phyloP scores from a whole-genome alignment of 2,329 filamentous ascomycete genomes.

The Nigrospora osmanthi region DNA sequence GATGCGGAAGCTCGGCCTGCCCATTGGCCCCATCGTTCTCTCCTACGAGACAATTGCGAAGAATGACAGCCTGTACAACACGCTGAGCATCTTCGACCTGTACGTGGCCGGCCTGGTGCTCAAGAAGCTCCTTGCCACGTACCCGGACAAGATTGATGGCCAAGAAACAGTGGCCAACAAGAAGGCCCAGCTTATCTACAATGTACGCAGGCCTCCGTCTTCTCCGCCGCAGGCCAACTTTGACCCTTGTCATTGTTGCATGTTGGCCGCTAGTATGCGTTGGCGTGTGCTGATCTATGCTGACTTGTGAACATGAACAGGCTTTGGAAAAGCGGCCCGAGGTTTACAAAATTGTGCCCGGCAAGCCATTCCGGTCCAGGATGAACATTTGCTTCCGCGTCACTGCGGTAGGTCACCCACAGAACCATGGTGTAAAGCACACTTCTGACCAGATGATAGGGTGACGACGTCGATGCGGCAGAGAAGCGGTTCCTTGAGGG shows the following conservation, averaged over 20 bases:
- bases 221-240: too few species aligned
- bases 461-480: conserved; percentile 54
- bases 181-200: conserved; percentile 74
- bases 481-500: conserved; percentile 77
- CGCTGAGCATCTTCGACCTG: conserved; percentile 85
- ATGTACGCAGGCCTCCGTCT: conserved; percentile 23
- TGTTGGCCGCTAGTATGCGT: too few species aligned
- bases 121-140: conserved; percentile 59
- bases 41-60: conserved; percentile 80
- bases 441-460: conserved; percentile 11
- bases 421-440: background rate
- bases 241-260: too few species aligned
- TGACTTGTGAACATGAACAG: too few species aligned
- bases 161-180: conserved; percentile 66
- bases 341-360: conserved; percentile 71
- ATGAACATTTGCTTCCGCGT: conserved; percentile 97
- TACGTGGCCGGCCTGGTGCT: conserved; percentile 89
- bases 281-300: too few species aligned
- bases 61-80: conserved; percentile 95
- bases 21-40: conserved; percentile 71
- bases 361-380: conserved; percentile 66
- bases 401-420: conserved; percentile 27
- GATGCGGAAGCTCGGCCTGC: conserved; percentile 66
- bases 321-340: conserved; percentile 62
- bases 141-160: conserved; percentile 62